Conservation (phyloP, 495 filamentous ascomycete species). For the Cetradonia linearis region DNA sequence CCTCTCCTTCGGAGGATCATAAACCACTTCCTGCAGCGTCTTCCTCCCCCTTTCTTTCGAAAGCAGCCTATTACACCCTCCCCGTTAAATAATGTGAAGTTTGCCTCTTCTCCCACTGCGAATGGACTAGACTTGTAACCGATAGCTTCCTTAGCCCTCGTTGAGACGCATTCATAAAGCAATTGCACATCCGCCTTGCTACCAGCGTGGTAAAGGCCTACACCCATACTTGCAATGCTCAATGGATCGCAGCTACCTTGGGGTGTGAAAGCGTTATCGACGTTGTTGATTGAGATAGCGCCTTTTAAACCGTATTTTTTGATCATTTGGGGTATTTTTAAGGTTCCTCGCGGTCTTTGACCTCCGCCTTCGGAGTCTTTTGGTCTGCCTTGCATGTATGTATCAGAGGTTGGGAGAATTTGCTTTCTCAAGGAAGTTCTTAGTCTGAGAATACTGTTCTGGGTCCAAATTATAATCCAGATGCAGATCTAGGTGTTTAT, state of each 20-base stretch:
- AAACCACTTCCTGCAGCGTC: slow-evolving; percentile 21
- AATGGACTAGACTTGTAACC: slow-evolving; percentile 23
- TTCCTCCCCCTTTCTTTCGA: slow-evolving; percentile 14
- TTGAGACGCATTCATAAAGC: slow-evolving; percentile 52
- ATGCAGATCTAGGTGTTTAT: slow-evolving; percentile 61
- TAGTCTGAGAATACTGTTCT: slow-evolving; percentile 38
- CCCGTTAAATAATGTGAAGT: slow-evolving; percentile 20
- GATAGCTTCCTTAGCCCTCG: slow-evolving; percentile 43
- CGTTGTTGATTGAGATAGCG: slow-evolving; percentile 62
- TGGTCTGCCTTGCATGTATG: slow-evolving; percentile 58
- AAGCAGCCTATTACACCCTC: not conserved
- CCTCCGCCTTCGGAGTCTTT: slow-evolving; percentile 23
- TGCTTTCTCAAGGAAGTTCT: slow-evolving; percentile 40
- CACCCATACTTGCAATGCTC: slow-evolving; percentile 49
- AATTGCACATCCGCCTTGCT: slow-evolving; percentile 47
- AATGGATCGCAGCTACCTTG: slow-evolving; percentile 64
- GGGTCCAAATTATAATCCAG: slow-evolving; percentile 58
- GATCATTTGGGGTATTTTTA: slow-evolving; percentile 55
- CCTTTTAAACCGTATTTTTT: slow-evolving; percentile 46
- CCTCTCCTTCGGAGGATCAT: slow-evolving; percentile 22
- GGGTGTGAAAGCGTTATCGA: slow-evolving; percentile 70
- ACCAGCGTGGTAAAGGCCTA: slow-evolving; percentile 60
- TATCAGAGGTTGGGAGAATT: slow-evolving; percentile 64
- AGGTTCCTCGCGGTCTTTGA: slow-evolving; percentile 44
- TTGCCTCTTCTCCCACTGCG: slow-evolving; percentile 10